Evolutionary conservation across 208 protist species (phyloP).

Genomic region (Crithidia sp.): DNA sequence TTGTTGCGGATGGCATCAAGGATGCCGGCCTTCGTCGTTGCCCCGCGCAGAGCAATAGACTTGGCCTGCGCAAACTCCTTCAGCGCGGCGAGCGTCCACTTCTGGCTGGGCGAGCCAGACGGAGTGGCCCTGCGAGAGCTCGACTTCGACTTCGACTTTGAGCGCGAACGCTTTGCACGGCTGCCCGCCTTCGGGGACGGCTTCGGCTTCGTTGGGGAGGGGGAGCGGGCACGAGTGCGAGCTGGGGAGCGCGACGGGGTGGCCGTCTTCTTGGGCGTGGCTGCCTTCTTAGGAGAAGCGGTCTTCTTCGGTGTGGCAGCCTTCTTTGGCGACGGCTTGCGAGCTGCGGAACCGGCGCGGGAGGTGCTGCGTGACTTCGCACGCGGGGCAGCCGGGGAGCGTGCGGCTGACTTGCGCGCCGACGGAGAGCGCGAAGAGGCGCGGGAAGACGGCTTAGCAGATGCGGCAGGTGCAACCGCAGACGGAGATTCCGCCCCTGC

Average conservation of each 20-base stretch:
- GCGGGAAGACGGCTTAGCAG: background rate
- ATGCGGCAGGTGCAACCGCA: background rate
- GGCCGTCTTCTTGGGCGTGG: background rate
- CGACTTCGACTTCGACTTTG: constrained; percentile 4
- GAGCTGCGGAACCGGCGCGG: constrained; percentile 16
- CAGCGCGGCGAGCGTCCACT: constrained; percentile 71
- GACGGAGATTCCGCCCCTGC: background rate
- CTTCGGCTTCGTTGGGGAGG: constrained; percentile 35
- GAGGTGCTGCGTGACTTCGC: constrained; percentile 8
- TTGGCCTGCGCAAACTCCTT: constrained; percentile 73
- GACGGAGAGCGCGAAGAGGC: constrained; percentile 11
- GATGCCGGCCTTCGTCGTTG: constrained; percentile 65
- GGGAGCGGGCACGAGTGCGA: constrained; percentile 21
- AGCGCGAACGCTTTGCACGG: constrained; percentile 14
- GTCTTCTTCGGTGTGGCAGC: background rate
- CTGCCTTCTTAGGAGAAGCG: constrained; percentile 5
- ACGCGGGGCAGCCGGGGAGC: constrained; percentile 5
- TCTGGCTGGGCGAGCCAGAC: constrained; percentile 41
- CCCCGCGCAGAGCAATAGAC: constrained; percentile 45
- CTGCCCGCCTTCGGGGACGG: background rate
- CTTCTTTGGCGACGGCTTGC: constrained; percentile 24
- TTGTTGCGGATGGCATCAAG: constrained; percentile 54
- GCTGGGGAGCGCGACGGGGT: constrained; percentile 20
- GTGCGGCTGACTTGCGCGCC: constrained; percentile 12
- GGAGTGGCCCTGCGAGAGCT: constrained; percentile 7